Evolutionary conservation across 2,329 filamentous ascomycete genomes (phyloP).

Genomic region (Sarocladium strictum): DNA sequence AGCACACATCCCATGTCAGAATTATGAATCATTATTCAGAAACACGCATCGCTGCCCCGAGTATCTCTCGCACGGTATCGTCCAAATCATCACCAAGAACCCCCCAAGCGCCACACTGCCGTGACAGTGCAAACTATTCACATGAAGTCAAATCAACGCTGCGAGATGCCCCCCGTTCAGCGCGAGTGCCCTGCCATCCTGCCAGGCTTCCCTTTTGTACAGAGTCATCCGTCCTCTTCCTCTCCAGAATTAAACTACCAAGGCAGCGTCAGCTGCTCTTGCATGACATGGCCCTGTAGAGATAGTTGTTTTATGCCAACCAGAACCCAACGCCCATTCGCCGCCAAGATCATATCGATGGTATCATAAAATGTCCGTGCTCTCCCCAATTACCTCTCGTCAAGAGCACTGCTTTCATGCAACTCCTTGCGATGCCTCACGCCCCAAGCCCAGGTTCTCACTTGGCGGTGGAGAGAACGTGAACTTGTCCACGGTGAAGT

Average conservation of each 20-base stretch:
- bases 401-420: constrained; percentile 4
- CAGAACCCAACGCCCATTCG: constrained; percentile 8
- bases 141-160: not conserved
- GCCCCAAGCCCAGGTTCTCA: constrained; percentile 25
- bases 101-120: not conserved
- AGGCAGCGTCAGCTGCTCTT: not conserved
- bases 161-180: not conserved
- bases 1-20: not conserved
- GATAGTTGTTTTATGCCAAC: not conserved
- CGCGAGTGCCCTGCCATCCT: not conserved
- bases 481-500: constrained; percentile 57
- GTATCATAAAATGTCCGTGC: constrained; percentile 1
- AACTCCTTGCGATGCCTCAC: constrained; percentile 21
- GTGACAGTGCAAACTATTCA: not conserved
- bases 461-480: constrained; percentile 34
- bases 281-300: not conserved
- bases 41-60: not conserved
- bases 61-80: not conserved
- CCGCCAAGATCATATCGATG: constrained; percentile 4
- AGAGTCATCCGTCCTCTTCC: not conserved
- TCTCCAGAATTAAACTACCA: not conserved
- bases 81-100: not conserved
- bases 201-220: constrained; percentile 2
- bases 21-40: constrained; percentile 1
- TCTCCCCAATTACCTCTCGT: not conserved